Conservation (phyloP, 352 stramenopile species). For the Pythium apleroticum region DNA sequence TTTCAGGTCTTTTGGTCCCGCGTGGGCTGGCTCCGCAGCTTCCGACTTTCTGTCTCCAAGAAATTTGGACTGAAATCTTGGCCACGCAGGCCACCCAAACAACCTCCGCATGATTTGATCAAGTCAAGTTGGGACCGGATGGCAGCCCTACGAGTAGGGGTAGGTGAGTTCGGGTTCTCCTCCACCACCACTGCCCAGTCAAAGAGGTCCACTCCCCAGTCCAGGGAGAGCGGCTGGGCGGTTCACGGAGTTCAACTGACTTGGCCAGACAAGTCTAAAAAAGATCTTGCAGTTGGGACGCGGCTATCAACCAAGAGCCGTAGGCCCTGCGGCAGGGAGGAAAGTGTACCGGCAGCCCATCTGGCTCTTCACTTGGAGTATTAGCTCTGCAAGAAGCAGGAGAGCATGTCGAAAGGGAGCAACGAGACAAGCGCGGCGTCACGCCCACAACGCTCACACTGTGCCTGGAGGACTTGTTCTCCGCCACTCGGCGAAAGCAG, state of each 20-base stretch:
- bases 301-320: background rate
- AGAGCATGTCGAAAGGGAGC: slow-evolving; percentile 27
- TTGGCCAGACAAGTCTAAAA: slow-evolving; percentile 14
- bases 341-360: background rate
- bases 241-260: slow-evolving; percentile 21
- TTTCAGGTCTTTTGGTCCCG: slow-evolving; percentile 7
- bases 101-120: slow-evolving; percentile 24
- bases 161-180: slow-evolving; percentile 25
- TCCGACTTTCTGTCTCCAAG: slow-evolving; percentile 48
- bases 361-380: background rate
- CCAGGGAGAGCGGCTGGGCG: background rate
- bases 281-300: slow-evolving; percentile 18
- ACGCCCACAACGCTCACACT: no score
- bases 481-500: background rate
- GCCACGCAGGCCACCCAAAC: slow-evolving; percentile 12
- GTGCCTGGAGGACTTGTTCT: no score
- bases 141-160: slow-evolving; percentile 12
- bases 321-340: no score
- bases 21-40: slow-evolving; percentile 10
- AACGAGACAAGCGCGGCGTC: no score
- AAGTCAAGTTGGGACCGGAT: slow-evolving; percentile 24
- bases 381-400: no score
- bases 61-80: slow-evolving; percentile 56
- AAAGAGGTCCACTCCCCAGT: slow-evolving; percentile 2
- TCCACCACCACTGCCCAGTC: slow-evolving; percentile 5